phyloP scores from a whole-genome alignment of 208 protist genomes.

The Endotrypanum monterogeii region DNA sequence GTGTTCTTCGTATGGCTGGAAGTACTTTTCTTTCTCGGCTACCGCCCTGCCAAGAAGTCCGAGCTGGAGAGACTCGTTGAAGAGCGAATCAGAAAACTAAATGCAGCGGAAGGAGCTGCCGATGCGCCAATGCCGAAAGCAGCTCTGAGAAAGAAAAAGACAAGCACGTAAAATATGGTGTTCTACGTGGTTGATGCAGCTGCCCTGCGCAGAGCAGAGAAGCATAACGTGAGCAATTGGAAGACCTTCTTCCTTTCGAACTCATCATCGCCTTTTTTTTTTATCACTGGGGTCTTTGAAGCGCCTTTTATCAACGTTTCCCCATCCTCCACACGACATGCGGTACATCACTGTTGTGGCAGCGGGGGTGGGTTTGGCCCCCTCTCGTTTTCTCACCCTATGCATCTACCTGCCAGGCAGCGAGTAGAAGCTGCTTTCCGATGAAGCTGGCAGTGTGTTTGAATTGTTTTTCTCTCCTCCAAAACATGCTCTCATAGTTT shows the following conservation, averaged over 20 bases:
- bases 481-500: neutral
- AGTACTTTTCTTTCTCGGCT: constrained; percentile 78
- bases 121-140: constrained; percentile 1
- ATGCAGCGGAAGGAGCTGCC: constrained; percentile 12
- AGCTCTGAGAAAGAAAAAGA: constrained; percentile 14
- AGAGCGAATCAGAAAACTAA: constrained; percentile 37
- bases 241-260: neutral
- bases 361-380: neutral
- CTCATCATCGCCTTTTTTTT: neutral
- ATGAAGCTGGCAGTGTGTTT: neutral
- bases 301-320: too few species aligned
- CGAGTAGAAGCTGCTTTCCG: neutral
- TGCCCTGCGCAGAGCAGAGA: neutral
- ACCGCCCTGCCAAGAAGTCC: constrained; percentile 47
- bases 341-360: too few species aligned
- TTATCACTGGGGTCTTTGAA: neutral
- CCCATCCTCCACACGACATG: too few species aligned
- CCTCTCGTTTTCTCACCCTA: neutral
- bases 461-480: neutral
- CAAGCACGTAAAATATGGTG: neutral
- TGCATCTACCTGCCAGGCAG: neutral
- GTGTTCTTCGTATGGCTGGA: constrained; percentile 79
- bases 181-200: neutral
- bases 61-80: constrained; percentile 48
- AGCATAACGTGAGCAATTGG: neutral